Conservation (phyloP, 257 asterid genomes). For the Nicotiana tabacum region DNA sequence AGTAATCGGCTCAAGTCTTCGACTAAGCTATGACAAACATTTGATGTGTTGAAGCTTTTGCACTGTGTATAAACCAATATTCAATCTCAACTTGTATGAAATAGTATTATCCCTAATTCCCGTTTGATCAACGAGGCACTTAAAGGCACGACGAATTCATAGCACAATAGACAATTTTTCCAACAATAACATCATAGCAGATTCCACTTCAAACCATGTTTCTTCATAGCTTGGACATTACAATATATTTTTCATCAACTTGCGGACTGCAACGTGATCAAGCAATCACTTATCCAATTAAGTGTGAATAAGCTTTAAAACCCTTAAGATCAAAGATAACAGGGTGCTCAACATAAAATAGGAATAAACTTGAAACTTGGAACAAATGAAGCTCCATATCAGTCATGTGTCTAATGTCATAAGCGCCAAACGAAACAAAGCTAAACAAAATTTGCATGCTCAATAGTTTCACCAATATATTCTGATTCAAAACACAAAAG, state of each 20-base stretch:
- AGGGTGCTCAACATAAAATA: neutral
- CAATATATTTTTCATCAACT: neutral
- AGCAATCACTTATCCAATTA: neutral
- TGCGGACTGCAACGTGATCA: neutral
- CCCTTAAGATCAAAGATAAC: neutral
- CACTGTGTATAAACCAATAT: neutral
- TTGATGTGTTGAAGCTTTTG: neutral
- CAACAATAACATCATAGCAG: neutral
- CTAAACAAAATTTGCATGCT: conserved; percentile 6
- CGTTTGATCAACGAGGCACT: neutral
- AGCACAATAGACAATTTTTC: too few relatives aligned
- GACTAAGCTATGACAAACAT: neutral
- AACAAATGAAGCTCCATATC: neutral
- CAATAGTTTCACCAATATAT: neutral
- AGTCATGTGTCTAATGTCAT: neutral
- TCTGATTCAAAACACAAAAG: neutral
- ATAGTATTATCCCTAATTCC: neutral
- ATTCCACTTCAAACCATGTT: neutral
- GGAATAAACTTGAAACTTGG: neutral
- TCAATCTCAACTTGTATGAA: neutral
- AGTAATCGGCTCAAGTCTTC: neutral
- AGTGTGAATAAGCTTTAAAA: neutral
- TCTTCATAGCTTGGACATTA: neutral
- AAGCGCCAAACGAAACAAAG: neutral
- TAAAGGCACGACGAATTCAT: neutral